A percentile compares a stretch with the other conserved stretches of the same genome.
These are phyloP conservation scores for Naganishia antarctica DNA, from an alignment of 768 basidiomycete species.

Conservation along the genomic window DNA sequence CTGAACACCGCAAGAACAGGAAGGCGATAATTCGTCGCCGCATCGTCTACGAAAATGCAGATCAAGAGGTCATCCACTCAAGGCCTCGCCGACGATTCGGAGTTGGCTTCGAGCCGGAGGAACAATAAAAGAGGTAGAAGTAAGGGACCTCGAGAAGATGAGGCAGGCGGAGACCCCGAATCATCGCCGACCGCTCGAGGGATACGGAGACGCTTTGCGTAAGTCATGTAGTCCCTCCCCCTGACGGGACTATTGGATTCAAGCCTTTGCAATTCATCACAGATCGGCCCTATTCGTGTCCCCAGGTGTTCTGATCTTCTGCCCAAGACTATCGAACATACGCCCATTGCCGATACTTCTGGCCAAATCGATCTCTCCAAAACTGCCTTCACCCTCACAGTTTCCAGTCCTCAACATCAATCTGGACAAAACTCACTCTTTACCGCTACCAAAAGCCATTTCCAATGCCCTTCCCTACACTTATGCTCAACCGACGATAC, in stretches of 20 bases:
- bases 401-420: background rate
- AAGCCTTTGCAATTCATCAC: background rate
- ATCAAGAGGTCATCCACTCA: background rate
- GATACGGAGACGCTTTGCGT: constrained; percentile 15
- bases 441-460: constrained; percentile 5
- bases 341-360: constrained; percentile 17
- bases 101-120: background rate
- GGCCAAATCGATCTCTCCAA: constrained; percentile 10
- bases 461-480: constrained; percentile 11
- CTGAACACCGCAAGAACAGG: no score
- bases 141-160: background rate
- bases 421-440: background rate
- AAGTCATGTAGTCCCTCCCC: background rate
- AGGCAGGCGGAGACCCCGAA: background rate
- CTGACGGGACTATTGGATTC: background rate
- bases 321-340: constrained; percentile 8
- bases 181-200: no score
- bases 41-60: background rate
- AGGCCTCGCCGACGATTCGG: background rate
- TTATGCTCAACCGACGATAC: constrained; percentile 19
- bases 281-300: constrained; percentile 18
- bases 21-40: no score
- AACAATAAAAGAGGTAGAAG: background rate
- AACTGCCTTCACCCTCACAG: constrained; percentile 1
- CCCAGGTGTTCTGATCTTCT: constrained; percentile 4